Base-by-base conservation (phyloP, 352 stramenopile genomes). In the Globisporangium nodosum region DNA sequence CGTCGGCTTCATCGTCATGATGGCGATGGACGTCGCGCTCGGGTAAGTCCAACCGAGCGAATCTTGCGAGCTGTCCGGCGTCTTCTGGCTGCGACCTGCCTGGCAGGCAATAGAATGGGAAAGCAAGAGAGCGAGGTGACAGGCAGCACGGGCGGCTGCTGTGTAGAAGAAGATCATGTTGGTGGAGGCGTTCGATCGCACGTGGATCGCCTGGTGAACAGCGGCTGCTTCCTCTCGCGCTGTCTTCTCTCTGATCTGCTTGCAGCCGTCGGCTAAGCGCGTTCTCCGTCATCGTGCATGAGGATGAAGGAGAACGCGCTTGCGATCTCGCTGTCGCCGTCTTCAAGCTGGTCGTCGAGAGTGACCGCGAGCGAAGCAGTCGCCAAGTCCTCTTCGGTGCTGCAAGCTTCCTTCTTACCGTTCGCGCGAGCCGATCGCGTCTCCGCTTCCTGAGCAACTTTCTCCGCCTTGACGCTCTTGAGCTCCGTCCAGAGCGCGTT, bases 1-100 rank as follows among this genome's bases (percentile, higher is more conserved):
- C 48, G 67, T 92, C 33, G 88, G 87, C 15, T 97, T 96, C 66
- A 87, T 96, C 49, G 86, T 97, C 51, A 97, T 97, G 89, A 96
- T 96, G 88, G 68, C 72, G 61, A 92, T 95, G 83, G 86, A 94
- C 61, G 85, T 94, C 21, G 85, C 85, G 35, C 73, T 94, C 7
- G 83, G 83, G 42, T 94, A 18, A 18, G 3, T 0, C 1, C 8
- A 43, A 15, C 35, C 2, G 0, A 40, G 35, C 8, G 8, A 40
- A 13, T 27, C 24, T 27, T 27, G 27, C 24, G 48, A 53, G 49
- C 16, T 4, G 49, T 42, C 5, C 31, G 43, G 8, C n/a, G 43
- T 49, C 9, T 3, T 2, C 16, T 24, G n/a, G 13, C 5, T 12
- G 16, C 40, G 40, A 27, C 18, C 21, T n/a, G 12, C 12, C 37